A percentile compares a stretch with the other conserved stretches of the same genome.
Conservation (phyloP, 305 asterid genomes). For the Striga hermonthica region DNA sequence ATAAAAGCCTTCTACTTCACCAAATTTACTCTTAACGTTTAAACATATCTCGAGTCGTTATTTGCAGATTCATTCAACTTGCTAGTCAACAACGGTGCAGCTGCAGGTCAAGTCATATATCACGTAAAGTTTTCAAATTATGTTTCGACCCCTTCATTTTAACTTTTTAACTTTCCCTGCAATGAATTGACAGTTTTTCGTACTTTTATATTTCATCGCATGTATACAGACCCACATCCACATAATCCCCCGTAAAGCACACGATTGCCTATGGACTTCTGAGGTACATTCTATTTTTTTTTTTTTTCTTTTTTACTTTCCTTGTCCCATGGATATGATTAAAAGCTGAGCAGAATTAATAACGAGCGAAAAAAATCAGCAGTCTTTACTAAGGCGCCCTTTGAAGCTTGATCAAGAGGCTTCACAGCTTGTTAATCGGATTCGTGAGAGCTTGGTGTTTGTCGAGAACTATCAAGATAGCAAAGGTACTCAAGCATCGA, state of each 20-base stretch:
- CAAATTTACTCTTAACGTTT: too few species aligned
- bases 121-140: conserved; percentile 54
- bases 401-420: conserved; percentile 70
- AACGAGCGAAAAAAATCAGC: conserved; percentile 13
- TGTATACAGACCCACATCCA: conserved; percentile 83
- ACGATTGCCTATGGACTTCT: conserved; percentile 86
- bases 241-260: conserved; percentile 82
- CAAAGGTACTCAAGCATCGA: conserved; percentile 51
- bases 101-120: conserved; percentile 89
- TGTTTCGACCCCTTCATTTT: neutral
- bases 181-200: conserved; percentile 24
- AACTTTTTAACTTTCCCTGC: neutral
- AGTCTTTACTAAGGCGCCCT: conserved; percentile 61
- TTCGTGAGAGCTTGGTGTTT: conserved; percentile 52
- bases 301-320: too few species aligned
- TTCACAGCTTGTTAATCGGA: conserved; percentile 50
- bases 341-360: conserved; percentile 3
- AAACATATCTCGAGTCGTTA: too few species aligned
- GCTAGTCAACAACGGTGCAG: conserved; percentile 90
- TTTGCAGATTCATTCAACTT: conserved; percentile 84
- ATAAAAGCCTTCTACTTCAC: too few species aligned
- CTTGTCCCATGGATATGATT: neutral
- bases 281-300: conserved; percentile 47
- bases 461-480: conserved; percentile 42
- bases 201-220: conserved; percentile 32